Evolutionary conservation across 2,329 filamentous ascomycete genomes (phyloP), one percentile per base, ranked within the genome.

Genomic region (Curvularia verruculosa): DNA sequence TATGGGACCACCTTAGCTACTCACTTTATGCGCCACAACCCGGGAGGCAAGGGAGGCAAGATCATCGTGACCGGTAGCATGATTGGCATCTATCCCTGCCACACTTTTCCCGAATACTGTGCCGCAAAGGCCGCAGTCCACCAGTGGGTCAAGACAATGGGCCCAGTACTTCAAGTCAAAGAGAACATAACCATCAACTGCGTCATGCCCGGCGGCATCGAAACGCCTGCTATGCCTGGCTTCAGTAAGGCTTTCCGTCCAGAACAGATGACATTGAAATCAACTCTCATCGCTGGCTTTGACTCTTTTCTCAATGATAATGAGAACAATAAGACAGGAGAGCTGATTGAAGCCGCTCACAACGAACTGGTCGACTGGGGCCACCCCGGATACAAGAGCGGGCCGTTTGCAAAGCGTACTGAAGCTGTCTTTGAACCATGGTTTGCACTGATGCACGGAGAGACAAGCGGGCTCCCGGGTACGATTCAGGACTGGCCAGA

Each of bases 11-110:
- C 78, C 52, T 71, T 84, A 8, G 80, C 83, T 0, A 79, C 77
- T 1, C 82, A 84, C 61, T 84, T 83, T 65, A 84, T 84, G 82
- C 75, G 81, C 9, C 75, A 82, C 55, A 84, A 83, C 54, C 46
- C 60, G 2, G 63, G 69, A 2, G 67, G 65, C 0, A 75, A 76
- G 0, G 79, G 79, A 2, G 81, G 81, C 1, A 77, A 72, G 52
- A 80, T 83, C 50, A 69, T 82, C 10, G 74, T 77, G 0, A 83
- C 81, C 0, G 74, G 75, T 2, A 81, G 77, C 56, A 76, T 79
- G 54, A 77, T 78, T 1, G 79, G 72, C 1, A 59, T 83, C 1
- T 78, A 79, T 46, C 80, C 82, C 0, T 78, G 81, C 56, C 59
- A 69, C 8, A 72, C 76, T 0, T 80, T 79, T 55, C 81, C 82